Percentiles rank a stretch among this genome's conserved stretches.
Evolutionary conservation across 495 filamentous ascomycete species (phyloP).

Genomic region (Daldinia grandis): DNA sequence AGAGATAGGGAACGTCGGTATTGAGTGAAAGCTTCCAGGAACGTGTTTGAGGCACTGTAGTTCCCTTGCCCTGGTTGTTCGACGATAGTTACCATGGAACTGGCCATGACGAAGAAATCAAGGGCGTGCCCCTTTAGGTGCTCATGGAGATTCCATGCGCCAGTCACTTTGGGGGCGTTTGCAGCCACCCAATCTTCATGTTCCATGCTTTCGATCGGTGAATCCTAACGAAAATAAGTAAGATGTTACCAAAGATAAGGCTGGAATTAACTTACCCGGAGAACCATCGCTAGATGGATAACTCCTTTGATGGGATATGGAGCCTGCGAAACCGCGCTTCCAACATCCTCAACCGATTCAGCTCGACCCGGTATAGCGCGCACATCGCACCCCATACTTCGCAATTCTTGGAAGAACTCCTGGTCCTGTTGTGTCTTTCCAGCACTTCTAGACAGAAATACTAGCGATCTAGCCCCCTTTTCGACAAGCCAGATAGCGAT

Average conservation of each 20-base stretch:
- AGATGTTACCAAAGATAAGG: background rate
- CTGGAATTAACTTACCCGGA: slow-evolving; percentile 3
- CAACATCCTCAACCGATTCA: background rate
- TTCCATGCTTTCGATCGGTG: slow-evolving; percentile 45
- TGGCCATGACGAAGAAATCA: slow-evolving; percentile 48
- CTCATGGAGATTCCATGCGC: slow-evolving; percentile 45
- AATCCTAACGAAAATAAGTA: background rate
- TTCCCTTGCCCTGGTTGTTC: slow-evolving; percentile 46
- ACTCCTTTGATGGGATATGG: slow-evolving; percentile 38
- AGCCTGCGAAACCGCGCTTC: background rate
- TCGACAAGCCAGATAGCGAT: slow-evolving; percentile 57
- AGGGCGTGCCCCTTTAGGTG: slow-evolving; percentile 17
- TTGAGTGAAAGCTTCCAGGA: slow-evolving; percentile 49
- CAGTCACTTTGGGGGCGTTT: slow-evolving; percentile 53
- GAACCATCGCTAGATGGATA: slow-evolving; percentile 50
- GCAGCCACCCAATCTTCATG: slow-evolving; percentile 44
- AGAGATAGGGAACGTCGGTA: slow-evolving; percentile 46
- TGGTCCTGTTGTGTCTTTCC: background rate
- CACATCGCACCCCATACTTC: background rate
- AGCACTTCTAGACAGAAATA: slow-evolving; percentile 3
- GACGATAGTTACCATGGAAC: slow-evolving; percentile 30
- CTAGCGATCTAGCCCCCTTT: slow-evolving; percentile 40
- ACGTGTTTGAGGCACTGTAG: slow-evolving; percentile 48
- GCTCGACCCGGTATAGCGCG: background rate
- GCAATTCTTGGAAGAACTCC: background rate